Percentiles rank a stretch among this genome's conserved stretches.
Evolutionary conservation across 2,329 filamentous ascomycete species (phyloP).

Genomic region (Fusarium ramigenum): DNA sequence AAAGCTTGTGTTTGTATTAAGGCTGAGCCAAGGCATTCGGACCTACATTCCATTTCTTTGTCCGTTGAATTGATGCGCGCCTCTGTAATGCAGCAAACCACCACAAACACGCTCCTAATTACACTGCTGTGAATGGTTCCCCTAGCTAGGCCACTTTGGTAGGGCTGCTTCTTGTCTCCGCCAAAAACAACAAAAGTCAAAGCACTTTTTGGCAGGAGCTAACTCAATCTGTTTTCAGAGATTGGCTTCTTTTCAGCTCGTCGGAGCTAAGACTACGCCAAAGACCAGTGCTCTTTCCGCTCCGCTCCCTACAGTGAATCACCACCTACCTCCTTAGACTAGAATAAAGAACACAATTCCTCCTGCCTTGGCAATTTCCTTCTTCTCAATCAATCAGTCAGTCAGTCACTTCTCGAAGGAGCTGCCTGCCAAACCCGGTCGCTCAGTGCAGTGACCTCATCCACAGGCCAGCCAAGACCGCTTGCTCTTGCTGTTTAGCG

Average conservation of each 20-base stretch:
- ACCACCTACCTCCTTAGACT: neutral
- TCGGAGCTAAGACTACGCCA: conserved; percentile 1
- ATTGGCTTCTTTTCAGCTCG: conserved; percentile 13
- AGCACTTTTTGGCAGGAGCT: conserved; percentile 1
- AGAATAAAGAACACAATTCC: neutral
- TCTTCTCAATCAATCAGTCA: neutral
- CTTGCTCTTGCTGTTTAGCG: conserved; percentile 11
- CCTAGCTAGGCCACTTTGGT: neutral
- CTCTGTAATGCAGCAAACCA: neutral
- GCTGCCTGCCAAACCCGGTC: conserved; percentile 7
- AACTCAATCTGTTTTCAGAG: conserved; percentile 3
- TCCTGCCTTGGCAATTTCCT: neutral
- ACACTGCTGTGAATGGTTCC: neutral
- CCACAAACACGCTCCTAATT: neutral
- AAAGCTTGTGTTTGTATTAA: neutral
- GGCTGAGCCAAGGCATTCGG: neutral
- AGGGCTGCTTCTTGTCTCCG: neutral
- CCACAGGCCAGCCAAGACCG: conserved; percentile 4
- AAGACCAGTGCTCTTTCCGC: neutral
- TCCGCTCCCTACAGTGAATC: neutral
- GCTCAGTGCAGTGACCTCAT: conserved; percentile 29
- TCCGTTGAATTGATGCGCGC: neutral
- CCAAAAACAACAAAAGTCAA: neutral
- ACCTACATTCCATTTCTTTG: neutral
- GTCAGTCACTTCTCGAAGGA: neutral